phyloP scores from a whole-genome alignment of 805 yeast genomes.

The Kazachstania kunashirensis region DNA sequence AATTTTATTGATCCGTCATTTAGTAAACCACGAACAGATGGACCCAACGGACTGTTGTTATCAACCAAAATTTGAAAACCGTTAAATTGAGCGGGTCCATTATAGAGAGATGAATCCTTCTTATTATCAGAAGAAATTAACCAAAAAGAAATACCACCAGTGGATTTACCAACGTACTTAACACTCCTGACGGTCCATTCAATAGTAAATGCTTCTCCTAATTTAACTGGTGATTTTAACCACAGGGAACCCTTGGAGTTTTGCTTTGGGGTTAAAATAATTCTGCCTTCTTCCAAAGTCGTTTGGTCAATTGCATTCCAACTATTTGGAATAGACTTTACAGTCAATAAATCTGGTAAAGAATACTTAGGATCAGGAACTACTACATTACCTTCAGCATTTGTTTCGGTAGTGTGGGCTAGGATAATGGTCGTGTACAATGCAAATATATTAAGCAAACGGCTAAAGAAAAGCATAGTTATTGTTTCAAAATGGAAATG shows the following conservation, averaged over 20 bases:
- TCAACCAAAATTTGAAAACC: conserved; percentile 60
- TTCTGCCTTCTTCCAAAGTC: conserved; percentile 42
- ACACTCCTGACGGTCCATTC: conserved; percentile 57
- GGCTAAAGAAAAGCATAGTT: too few species aligned
- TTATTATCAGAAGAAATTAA: conserved; percentile 29
- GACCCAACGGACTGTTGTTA: conserved; percentile 37
- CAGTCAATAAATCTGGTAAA: conserved; percentile 33
- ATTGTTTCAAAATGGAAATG: too few species aligned
- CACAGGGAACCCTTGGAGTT: conserved; percentile 38
- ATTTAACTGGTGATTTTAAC: conserved; percentile 28
- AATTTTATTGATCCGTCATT: conserved; percentile 46
- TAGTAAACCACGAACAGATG: conserved; percentile 48
- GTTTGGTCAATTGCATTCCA: conserved; percentile 38
- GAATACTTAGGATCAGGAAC: conserved; percentile 12
- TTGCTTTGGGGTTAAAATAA: conserved; percentile 41
- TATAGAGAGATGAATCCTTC: conserved; percentile 33
- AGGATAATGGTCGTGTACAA: background rate
- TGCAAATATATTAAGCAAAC: too few species aligned
- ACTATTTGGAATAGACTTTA: conserved; percentile 8
- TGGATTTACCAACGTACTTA: conserved; percentile 38
- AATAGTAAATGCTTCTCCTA: conserved; percentile 40
- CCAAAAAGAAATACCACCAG: conserved; percentile 54
- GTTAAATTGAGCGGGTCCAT: conserved; percentile 50
- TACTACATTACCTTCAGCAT: background rate
- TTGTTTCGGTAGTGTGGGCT: conserved; percentile 4